These are phyloP conservation scores for Davidsoniella virescens DNA, from an alignment of 2,329 filamentous ascomycete genomes.

Conservation along the genomic window DNA sequence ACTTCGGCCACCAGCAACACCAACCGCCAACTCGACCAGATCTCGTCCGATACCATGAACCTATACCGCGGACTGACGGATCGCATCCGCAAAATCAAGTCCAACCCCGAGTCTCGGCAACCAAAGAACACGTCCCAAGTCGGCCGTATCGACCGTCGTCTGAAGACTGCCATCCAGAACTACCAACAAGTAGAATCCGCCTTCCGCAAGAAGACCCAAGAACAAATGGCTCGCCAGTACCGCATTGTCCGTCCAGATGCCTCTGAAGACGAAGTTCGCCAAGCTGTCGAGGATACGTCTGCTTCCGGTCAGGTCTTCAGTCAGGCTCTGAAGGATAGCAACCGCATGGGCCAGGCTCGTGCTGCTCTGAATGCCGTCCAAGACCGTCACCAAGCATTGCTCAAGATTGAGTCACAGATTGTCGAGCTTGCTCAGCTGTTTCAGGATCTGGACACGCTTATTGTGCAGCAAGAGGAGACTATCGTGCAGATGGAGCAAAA, in stretches of 20 bases:
- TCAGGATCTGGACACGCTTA: constrained; percentile 71
- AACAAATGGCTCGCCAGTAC: constrained; percentile 79
- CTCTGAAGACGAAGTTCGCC: constrained; percentile 57
- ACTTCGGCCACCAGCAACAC: constrained; percentile 48
- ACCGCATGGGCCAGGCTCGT: constrained; percentile 65
- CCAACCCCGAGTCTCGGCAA: constrained; percentile 56
- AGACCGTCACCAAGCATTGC: constrained; percentile 69
- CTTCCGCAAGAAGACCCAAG: constrained; percentile 64
- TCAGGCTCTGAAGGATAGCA: constrained; percentile 68
- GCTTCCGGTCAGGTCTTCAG: constrained; percentile 68
- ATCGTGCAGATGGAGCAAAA: constrained; percentile 73
- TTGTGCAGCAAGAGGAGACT: constrained; percentile 71
- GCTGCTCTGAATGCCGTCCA: constrained; percentile 65
- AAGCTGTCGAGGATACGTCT: constrained; percentile 53
- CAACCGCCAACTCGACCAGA: constrained; percentile 52
- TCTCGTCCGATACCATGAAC: constrained; percentile 67
- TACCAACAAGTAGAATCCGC: constrained; percentile 69
- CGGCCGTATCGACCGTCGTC: constrained; percentile 58
- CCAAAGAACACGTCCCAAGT: constrained; percentile 67
- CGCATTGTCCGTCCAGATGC: constrained; percentile 76
- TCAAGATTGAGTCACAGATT: constrained; percentile 86
- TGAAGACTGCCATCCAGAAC: constrained; percentile 65
- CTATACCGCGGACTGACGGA: constrained; percentile 65
- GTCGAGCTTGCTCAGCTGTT: constrained; percentile 76
- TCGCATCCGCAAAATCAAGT: constrained; percentile 69